These are phyloP conservation scores for Clausena lansium DNA, from an alignment of 345 rosid genomes.

Conservation along the genomic window DNA sequence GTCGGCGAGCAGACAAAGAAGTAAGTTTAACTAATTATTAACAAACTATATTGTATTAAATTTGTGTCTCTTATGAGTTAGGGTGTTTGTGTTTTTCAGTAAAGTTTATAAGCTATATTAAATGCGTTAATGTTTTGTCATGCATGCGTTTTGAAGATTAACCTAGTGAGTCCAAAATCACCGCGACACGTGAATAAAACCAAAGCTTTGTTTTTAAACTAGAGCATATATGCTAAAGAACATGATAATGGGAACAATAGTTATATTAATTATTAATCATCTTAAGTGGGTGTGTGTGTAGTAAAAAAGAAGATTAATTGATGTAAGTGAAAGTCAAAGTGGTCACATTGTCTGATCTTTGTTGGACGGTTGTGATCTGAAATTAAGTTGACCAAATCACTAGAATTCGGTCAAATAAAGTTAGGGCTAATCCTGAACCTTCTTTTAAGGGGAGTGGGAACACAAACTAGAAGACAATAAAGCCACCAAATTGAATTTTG, in stretches of 20 bases:
- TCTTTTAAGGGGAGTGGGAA: slow-evolving; percentile 53
- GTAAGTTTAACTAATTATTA: slow-evolving; percentile 32
- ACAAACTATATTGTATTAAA: slow-evolving; percentile 20
- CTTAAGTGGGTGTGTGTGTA: neutral
- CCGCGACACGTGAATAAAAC: slow-evolving; percentile 45
- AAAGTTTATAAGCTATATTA: slow-evolving; percentile 27
- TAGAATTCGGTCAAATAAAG: slow-evolving; percentile 27
- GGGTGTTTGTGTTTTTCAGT: slow-evolving; percentile 51
- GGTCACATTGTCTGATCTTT: slow-evolving; percentile 42
- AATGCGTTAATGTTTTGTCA: neutral
- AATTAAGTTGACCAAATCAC: slow-evolving; percentile 36
- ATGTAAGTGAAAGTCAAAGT: slow-evolving; percentile 52
- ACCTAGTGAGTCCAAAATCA: slow-evolving; percentile 29
- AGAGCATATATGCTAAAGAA: slow-evolving; percentile 21
- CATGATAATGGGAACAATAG: slow-evolving; percentile 25
- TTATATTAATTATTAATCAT: neutral
- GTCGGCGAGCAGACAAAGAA: slow-evolving; percentile 62
- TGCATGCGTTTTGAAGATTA: slow-evolving; percentile 21
- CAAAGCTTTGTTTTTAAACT: slow-evolving; percentile 34
- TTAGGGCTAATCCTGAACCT: slow-evolving; percentile 21
- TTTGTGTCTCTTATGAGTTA: slow-evolving; percentile 14
- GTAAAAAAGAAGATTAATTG: slow-evolving; percentile 12
- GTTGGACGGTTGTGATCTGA: slow-evolving; percentile 57
- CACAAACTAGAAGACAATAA: slow-evolving; percentile 52
- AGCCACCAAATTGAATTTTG: slow-evolving; percentile 45